Conservation (phyloP, 2,329 filamentous ascomycete species). For the Botrytis deweyae region DNA sequence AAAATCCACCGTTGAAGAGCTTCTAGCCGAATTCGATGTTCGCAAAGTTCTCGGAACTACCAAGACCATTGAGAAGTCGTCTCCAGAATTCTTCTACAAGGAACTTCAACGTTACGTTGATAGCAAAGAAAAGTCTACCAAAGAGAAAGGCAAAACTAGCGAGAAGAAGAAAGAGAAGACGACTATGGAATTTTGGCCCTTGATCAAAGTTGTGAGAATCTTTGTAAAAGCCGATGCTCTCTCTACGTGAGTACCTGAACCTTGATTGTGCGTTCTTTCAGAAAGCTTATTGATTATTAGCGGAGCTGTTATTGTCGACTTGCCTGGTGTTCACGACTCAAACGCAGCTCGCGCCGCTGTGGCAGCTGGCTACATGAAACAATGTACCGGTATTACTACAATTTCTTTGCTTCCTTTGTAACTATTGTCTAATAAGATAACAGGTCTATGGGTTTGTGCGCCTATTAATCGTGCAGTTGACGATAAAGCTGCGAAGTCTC, state of each 20-base stretch:
- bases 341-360: conserved; percentile 49
- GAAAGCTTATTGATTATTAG: conserved; percentile 31
- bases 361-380: conserved; percentile 55
- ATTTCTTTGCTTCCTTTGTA: background rate
- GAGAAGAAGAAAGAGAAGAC: conserved; percentile 33
- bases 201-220: conserved; percentile 44
- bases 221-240: conserved; percentile 49
- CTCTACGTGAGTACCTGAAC: conserved; percentile 28
- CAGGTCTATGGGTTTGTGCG: conserved; percentile 59
- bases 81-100: conserved; percentile 29
- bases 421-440: background rate
- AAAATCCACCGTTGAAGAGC: conserved; percentile 26
- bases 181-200: conserved; percentile 44
- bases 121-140: conserved; percentile 35
- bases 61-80: conserved; percentile 24
- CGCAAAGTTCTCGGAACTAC: conserved; percentile 29
- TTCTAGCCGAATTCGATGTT: conserved; percentile 32
- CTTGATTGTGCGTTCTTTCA: background rate
- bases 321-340: conserved; percentile 54
- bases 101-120: conserved; percentile 33
- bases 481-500: conserved; percentile 55
- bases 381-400: conserved; percentile 45
- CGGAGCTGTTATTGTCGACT: conserved; percentile 52
- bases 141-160: conserved; percentile 41
- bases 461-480: conserved; percentile 61